Evolutionary conservation across 2,329 filamentous ascomycete species (phyloP).

Genomic region (Simplicillium sp.): DNA sequence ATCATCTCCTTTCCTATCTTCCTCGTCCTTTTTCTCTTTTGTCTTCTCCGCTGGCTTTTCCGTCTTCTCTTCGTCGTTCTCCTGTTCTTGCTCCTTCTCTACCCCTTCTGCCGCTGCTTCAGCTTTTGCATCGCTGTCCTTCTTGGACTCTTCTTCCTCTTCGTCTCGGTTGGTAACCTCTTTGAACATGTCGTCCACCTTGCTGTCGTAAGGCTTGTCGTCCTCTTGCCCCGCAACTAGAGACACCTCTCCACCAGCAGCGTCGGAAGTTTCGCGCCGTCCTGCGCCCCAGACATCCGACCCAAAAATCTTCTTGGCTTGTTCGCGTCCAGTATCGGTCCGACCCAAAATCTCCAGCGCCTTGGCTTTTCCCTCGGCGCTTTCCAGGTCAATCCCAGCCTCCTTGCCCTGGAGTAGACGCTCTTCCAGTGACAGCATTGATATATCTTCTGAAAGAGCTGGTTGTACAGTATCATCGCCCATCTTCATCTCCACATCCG

Average conservation of each 20-base stretch:
- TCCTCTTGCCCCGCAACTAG: slow-evolving; percentile 9
- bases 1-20: slow-evolving; percentile 29
- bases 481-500: too few relatives aligned
- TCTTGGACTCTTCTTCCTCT: slow-evolving; percentile 30
- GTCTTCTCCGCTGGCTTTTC: slow-evolving; percentile 17
- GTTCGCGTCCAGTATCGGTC: slow-evolving; percentile 38
- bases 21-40: slow-evolving; percentile 28
- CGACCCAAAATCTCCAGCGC: slow-evolving; percentile 42
- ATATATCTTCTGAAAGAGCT: slow-evolving; percentile 25
- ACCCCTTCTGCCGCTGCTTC: slow-evolving; percentile 3
- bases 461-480: not conserved
- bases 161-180: slow-evolving; percentile 46
- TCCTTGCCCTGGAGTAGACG: slow-evolving; percentile 38
- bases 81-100: slow-evolving; percentile 16
- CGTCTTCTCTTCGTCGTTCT: slow-evolving; percentile 36
- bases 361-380: slow-evolving; percentile 36
- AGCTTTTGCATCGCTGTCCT: slow-evolving; percentile 17
- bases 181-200: slow-evolving; percentile 45
- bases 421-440: slow-evolving; percentile 37
- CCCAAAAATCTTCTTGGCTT: slow-evolving; percentile 42
- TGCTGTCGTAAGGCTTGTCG: slow-evolving; percentile 32
- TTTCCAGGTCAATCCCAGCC: slow-evolving; percentile 33
- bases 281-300: slow-evolving; percentile 33
- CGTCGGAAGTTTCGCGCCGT: slow-evolving; percentile 16
- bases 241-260: slow-evolving; percentile 8